Percentiles rank a stretch among this genome's conserved stretches.
phyloP scores from a whole-genome alignment of 495 filamentous ascomycete genomes.

The Astrocystis sublimbata region DNA sequence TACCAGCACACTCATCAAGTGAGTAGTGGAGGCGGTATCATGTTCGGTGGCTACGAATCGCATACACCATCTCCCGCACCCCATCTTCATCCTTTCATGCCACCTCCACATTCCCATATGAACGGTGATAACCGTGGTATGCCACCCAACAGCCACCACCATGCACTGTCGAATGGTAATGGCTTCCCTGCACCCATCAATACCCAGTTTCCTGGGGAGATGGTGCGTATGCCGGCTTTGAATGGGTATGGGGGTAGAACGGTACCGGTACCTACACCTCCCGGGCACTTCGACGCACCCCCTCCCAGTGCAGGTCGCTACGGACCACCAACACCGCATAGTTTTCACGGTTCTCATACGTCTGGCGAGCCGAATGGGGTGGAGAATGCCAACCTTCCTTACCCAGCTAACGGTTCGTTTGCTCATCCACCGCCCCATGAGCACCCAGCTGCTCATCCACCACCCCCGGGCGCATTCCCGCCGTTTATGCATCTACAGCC shows the following conservation, averaged over 20 bases:
- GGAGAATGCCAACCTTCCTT: constrained; percentile 33
- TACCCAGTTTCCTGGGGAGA: constrained; percentile 30
- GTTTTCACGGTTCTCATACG: constrained; percentile 55
- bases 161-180: constrained; percentile 31
- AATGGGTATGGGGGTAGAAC: constrained; percentile 31
- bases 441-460: constrained; percentile 23
- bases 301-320: constrained; percentile 38
- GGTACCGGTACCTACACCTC: constrained; percentile 35
- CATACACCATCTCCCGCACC: constrained; percentile 52
- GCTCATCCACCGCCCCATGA: constrained; percentile 29
- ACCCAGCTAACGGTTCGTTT: constrained; percentile 35
- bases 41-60: constrained; percentile 48
- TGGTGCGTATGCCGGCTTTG: constrained; percentile 21
- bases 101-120: constrained; percentile 33
- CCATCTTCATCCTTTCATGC: constrained; percentile 35
- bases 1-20: constrained; percentile 39
- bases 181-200: constrained; percentile 36
- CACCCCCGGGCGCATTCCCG: constrained; percentile 20
- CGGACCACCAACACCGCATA: constrained; percentile 53
- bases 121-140: constrained; percentile 38
- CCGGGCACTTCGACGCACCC: constrained; percentile 41
- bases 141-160: constrained; percentile 32
- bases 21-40: constrained; percentile 46
- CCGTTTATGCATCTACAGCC: constrained; percentile 25
- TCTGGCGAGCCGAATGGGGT: constrained; percentile 41